phyloP scores from a whole-genome alignment of 2,329 filamentous ascomycete genomes.

The Orbilia ellipsospora region DNA sequence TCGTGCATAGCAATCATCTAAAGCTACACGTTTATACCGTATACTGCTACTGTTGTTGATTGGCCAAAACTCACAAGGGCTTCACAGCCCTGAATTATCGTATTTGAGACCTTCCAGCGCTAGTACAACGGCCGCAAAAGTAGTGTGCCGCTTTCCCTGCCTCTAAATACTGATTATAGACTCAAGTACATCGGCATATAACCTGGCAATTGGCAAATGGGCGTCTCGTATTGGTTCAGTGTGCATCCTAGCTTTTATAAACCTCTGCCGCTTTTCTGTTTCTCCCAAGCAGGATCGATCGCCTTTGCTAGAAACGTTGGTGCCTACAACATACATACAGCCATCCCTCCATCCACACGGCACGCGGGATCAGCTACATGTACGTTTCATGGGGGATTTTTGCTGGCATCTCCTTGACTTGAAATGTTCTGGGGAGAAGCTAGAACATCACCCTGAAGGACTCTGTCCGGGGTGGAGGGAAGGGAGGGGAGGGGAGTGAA shows the following conservation, averaged over 20 bases:
- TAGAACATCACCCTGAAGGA: background rate
- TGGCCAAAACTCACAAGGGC: slow-evolving; percentile 27
- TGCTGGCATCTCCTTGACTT: slow-evolving; percentile 26
- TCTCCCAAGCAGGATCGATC: slow-evolving; percentile 46
- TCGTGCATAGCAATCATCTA: too few species aligned
- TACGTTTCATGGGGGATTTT: slow-evolving; percentile 25
- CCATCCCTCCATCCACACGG: slow-evolving; percentile 23
- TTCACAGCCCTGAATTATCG: slow-evolving; percentile 29
- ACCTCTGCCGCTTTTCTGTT: slow-evolving; percentile 45
- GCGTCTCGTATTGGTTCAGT: slow-evolving; percentile 26
- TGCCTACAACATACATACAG: slow-evolving; percentile 25
- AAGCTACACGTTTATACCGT: slow-evolving; percentile 9
- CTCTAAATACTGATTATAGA: slow-evolving; percentile 10
- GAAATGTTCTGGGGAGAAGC: slow-evolving; percentile 1
- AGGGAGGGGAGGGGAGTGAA: background rate
- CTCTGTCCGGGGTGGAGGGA: background rate
- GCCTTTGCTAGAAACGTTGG: slow-evolving; percentile 24
- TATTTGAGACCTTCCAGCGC: slow-evolving; percentile 28
- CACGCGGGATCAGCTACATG: slow-evolving; percentile 41
- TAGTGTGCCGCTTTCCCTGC: slow-evolving; percentile 16
- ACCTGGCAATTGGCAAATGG: slow-evolving; percentile 17
- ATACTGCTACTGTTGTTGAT: background rate
- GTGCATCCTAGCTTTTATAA: background rate
- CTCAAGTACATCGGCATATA: slow-evolving; percentile 15
- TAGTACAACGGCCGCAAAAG: slow-evolving; percentile 29